Evolutionary conservation across 1,139 yeast species (phyloP).

Genomic region (Candida smagusa): DNA sequence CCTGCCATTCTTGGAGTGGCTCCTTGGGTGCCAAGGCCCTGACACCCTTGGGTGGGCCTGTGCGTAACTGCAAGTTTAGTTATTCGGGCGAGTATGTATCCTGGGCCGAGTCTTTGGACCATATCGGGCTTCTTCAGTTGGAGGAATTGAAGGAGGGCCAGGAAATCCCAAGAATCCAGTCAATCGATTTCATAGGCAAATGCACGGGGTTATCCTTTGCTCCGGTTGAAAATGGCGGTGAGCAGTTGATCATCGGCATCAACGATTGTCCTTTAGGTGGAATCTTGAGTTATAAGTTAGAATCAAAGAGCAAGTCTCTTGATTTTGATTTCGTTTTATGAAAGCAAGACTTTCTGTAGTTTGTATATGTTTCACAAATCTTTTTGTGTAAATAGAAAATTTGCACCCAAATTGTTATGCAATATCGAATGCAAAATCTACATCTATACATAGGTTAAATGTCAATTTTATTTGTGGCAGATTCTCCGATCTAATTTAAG

Average conservation of each 20-base stretch:
- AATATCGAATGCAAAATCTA: no score
- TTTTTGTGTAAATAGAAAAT: no score
- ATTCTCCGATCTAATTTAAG: no score
- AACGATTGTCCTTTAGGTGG: slow-evolving; percentile 61
- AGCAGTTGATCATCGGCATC: slow-evolving; percentile 50
- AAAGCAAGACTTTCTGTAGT: background rate
- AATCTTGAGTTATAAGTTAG: slow-evolving; percentile 45
- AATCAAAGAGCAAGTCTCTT: slow-evolving; percentile 32
- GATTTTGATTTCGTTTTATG: slow-evolving; percentile 41
- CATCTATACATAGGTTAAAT: no score
- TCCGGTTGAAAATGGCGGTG: slow-evolving; percentile 46
- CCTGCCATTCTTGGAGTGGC: slow-evolving; percentile 35
- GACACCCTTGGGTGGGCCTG: slow-evolving; percentile 38
- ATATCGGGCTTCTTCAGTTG: slow-evolving; percentile 48
- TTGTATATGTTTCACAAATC: no score
- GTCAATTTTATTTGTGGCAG: no score
- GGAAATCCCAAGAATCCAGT: slow-evolving; percentile 37
- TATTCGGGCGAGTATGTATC: slow-evolving; percentile 42
- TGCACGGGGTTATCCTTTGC: slow-evolving; percentile 54
- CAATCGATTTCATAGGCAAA: slow-evolving; percentile 55
- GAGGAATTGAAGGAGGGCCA: slow-evolving; percentile 21
- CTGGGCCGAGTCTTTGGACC: slow-evolving; percentile 63
- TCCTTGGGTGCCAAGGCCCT: slow-evolving; percentile 25
- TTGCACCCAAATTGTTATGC: no score
- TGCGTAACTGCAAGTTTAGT: slow-evolving; percentile 53